phyloP scores from a whole-genome alignment of 176 grass and related monocot genomes.

The Rhipidocladum racemiflorum region DNA sequence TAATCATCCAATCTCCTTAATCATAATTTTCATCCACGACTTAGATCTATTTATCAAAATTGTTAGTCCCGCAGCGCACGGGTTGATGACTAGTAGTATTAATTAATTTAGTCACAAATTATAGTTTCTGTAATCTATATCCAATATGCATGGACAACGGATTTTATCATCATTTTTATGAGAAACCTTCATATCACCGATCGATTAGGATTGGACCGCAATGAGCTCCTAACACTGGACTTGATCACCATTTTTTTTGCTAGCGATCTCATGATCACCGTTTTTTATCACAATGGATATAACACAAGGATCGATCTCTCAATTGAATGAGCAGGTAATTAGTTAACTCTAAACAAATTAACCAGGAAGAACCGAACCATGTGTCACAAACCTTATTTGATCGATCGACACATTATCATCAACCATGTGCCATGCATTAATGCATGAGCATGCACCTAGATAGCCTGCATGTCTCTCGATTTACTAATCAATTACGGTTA shows the following conservation, averaged over 20 bases:
- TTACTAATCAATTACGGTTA: not conserved
- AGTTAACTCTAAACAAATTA: not conserved
- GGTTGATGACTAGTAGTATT: too few species aligned
- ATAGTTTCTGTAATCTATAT: not conserved
- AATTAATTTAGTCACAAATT: too few species aligned
- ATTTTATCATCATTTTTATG: not conserved
- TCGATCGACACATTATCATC: constrained; percentile 7
- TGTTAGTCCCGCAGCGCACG: too few species aligned
- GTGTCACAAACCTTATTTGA: constrained; percentile 32
- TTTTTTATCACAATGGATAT: not conserved
- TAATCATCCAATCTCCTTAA: too few species aligned
- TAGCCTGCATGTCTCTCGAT: not conserved
- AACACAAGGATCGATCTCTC: not conserved
- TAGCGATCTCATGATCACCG: not conserved
- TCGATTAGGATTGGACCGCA: not conserved
- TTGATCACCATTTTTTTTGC: not conserved
- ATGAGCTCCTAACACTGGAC: not conserved
- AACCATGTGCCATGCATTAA: not conserved
- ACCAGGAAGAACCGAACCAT: not conserved
- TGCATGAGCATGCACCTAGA: not conserved
- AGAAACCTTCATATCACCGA: not conserved
- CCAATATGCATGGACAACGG: not conserved
- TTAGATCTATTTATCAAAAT: too few species aligned
- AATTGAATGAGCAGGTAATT: not conserved
- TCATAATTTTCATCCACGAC: too few species aligned